A percentile compares a stretch with the other conserved stretches of the same genome.
Evolutionary conservation across 192 early-diverging fungal species (phyloP).

Genomic region (Geosiphon pyriformis): DNA sequence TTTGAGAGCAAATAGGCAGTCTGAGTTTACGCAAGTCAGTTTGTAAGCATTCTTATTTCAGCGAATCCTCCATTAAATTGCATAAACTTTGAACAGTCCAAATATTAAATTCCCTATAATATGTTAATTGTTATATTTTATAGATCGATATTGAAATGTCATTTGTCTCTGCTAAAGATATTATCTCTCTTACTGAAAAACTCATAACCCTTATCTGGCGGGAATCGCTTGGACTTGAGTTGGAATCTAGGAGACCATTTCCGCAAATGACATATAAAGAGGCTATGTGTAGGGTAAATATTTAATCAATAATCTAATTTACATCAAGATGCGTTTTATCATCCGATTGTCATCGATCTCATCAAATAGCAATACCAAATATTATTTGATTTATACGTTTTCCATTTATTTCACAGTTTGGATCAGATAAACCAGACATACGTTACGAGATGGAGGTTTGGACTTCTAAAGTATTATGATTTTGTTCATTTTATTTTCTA

Average conservation of each 20-base stretch:
- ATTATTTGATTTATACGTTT: neutral
- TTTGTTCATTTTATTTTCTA: constrained; percentile 1
- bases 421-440: constrained; percentile 89
- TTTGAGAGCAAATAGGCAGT: constrained; percentile 80
- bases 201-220: constrained; percentile 65
- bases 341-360: too few relatives aligned
- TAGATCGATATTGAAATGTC: constrained; percentile 90
- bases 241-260: constrained; percentile 48
- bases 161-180: constrained; percentile 66
- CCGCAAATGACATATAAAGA: constrained; percentile 73
- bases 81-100: neutral
- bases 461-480: neutral
- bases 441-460: constrained; percentile 72
- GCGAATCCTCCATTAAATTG: neutral
- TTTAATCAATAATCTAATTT: neutral
- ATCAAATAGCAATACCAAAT: neutral
- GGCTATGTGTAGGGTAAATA: constrained; percentile 63
- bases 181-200: constrained; percentile 69
- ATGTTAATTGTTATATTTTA: neutral
- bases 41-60: constrained; percentile 1
- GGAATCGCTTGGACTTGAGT: constrained; percentile 44
- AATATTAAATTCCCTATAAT: neutral
- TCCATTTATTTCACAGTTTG: constrained; percentile 48
- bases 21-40: constrained; percentile 87
- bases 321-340: too few relatives aligned